Evolutionary conservation across 2,329 filamentous ascomycete species (phyloP).

Genomic region (Aureobasidium sp.): DNA sequence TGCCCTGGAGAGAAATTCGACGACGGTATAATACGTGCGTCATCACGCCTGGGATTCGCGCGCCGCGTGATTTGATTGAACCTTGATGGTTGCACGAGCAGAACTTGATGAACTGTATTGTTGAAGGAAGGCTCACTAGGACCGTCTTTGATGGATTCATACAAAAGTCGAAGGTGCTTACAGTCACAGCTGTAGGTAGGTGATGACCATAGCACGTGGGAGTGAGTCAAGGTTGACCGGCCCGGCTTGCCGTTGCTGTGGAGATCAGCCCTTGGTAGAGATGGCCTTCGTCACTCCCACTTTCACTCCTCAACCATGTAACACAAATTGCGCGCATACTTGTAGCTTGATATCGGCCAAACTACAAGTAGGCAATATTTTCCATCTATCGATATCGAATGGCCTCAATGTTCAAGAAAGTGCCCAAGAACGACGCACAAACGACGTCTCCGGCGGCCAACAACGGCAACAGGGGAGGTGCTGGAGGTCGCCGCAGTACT

Average conservation of each 20-base stretch:
- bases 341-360: not conserved
- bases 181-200: not conserved
- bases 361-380: too few species aligned
- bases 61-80: too few species aligned
- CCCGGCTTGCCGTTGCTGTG: not conserved
- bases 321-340: not conserved
- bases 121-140: not conserved
- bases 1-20: too few species aligned
- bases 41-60: too few species aligned
- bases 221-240: not conserved
- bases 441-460: not conserved
- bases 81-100: not conserved
- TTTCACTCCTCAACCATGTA: slow-evolving; percentile 3
- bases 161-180: not conserved
- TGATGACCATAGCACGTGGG: not conserved
- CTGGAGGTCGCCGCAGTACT: not conserved
- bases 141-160: not conserved
- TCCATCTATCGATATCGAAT: not conserved
- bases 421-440: slow-evolving; percentile 1
- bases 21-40: too few species aligned
- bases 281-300: not conserved
- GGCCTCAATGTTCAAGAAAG: slow-evolving; percentile 10
- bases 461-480: slow-evolving; percentile 3
- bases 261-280: not conserved
- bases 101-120: not conserved